These are phyloP conservation scores for Plectranthus barbatus DNA, from an alignment of 257 asterid genomes.

Conservation along the genomic window DNA sequence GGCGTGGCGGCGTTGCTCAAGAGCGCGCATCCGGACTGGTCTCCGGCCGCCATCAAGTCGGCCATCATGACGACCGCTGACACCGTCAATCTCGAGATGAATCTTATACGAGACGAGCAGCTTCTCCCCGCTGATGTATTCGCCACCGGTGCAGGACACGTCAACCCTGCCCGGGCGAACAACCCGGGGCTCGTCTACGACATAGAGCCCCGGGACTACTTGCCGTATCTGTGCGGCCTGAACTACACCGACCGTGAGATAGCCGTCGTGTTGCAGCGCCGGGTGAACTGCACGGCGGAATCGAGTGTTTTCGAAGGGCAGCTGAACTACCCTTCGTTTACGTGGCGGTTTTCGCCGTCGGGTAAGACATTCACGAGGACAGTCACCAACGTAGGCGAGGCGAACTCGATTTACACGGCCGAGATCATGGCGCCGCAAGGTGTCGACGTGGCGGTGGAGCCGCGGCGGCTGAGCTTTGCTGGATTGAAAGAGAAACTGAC, in stretches of 20 bases:
- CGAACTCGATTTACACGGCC: conserved; percentile 13
- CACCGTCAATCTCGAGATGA: too few species aligned
- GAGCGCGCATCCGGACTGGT: too few species aligned
- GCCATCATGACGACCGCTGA: too few species aligned
- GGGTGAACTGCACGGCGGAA: not conserved
- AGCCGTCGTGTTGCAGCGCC: not conserved
- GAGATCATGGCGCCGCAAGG: conserved; percentile 1
- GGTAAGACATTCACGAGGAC: not conserved
- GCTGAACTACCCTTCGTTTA: not conserved
- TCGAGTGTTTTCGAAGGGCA: not conserved
- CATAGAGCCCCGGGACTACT: not conserved
- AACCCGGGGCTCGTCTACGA: not conserved
- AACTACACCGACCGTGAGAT: not conserved
- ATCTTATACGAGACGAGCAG: too few species aligned
- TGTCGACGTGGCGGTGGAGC: conserved; percentile 15
- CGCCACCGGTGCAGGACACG: too few species aligned
- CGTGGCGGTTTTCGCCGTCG: not conserved
- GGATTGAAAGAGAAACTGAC: conserved; percentile 6
- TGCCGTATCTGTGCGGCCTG: not conserved
- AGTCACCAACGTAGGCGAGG: conserved; percentile 34
- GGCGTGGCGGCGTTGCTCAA: too few species aligned
- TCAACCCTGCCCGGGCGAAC: not conserved
- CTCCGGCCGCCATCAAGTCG: too few species aligned
- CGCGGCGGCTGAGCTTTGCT: conserved; percentile 3
- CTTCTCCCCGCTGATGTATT: too few species aligned